Conservation (phyloP, 768 basidiomycete species). For the Cystoderma amianthinum region DNA sequence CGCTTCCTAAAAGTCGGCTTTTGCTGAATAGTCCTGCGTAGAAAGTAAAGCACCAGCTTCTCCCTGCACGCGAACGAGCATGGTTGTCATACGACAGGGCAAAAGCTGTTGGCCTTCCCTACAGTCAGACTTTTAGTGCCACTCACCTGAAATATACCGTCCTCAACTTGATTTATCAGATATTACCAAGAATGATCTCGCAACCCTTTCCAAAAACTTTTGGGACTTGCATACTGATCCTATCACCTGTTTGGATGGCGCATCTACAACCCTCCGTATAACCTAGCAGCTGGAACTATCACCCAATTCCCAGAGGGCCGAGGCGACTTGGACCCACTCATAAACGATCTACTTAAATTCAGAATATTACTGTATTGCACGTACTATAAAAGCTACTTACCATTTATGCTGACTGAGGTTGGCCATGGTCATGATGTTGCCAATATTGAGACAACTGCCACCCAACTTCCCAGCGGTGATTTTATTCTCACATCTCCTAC, state of each 20-base stretch:
- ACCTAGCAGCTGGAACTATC: conserved; percentile 28
- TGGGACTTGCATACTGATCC: conserved; percentile 30
- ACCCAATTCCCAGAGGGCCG: conserved; percentile 15
- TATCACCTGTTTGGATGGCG: conserved; percentile 20
- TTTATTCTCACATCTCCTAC: conserved; percentile 30
- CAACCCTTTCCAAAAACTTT: conserved; percentile 21
- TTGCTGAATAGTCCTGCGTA: no score
- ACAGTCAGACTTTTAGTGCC: background rate
- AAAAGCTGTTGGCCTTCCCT: background rate
- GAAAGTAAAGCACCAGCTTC: no score
- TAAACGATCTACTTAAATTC: conserved; percentile 22
- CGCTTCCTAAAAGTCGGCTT: no score
- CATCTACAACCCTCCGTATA: conserved; percentile 21
- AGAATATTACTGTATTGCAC: no score
- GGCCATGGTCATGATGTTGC: conserved; percentile 38
- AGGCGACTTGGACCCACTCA: conserved; percentile 12
- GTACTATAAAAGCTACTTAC: no score
- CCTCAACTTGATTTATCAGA: conserved; percentile 1
- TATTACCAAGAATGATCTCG: conserved; percentile 16
- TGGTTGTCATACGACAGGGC: background rate
- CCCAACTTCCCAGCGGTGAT: conserved; percentile 24
- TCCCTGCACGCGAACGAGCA: no score
- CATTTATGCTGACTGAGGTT: conserved; percentile 40
- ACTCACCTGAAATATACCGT: no score
- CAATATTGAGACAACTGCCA: conserved; percentile 37